Evolutionary conservation across 805 yeast species (phyloP), one percentile per base, ranked within the genome.

Genomic region (Metschnikowia rubicola): DNA sequence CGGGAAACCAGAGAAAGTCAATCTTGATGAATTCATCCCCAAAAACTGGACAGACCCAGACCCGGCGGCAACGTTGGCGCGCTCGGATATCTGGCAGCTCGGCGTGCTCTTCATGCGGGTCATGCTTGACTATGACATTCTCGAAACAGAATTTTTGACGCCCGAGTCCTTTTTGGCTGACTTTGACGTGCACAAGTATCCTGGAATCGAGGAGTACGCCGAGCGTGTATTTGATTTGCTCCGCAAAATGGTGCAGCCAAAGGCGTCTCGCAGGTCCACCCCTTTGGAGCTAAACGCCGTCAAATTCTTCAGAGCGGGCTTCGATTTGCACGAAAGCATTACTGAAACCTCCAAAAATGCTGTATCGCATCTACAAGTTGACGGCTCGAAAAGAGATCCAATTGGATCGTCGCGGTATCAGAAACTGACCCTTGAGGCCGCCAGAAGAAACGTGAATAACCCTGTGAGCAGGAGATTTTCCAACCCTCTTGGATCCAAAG

Each of bases 61-160:
- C 62, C 53, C 83, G 8, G 49, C 63, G 12, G 60, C 59, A 57
- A 33, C 62, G 59, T 12, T 47, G 84, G 86, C 11, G 84, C 84
- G 89, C 63, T 83, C 97, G 0, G 99, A 94, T 68, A 85, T 94
- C 9, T 94, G 98, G 98, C 87, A 87, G 59, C 67, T 90, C 35
- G 99, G 97, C 8, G 88, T 88, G 0, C 63, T 86, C 7, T 84
- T 92, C 54, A 47, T 66, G 47, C 55, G 70, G 28, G 57, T 72
- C 3, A 70, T 72, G 74, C 46, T 70, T 10, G 65, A 64, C 34
- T 74, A 83, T 13, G 81, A 86, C 52, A 70, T 84, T 62, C 72
- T 88, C 4, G 70, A 77, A 37, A 92, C 96, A 0, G 67, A 73
- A 2, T 82, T 79, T 39, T 70, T 77, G 1, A 67, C 79, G 0